phyloP scores from a whole-genome alignment of 768 basidiomycete genomes.

The Naganishia randhawae region DNA sequence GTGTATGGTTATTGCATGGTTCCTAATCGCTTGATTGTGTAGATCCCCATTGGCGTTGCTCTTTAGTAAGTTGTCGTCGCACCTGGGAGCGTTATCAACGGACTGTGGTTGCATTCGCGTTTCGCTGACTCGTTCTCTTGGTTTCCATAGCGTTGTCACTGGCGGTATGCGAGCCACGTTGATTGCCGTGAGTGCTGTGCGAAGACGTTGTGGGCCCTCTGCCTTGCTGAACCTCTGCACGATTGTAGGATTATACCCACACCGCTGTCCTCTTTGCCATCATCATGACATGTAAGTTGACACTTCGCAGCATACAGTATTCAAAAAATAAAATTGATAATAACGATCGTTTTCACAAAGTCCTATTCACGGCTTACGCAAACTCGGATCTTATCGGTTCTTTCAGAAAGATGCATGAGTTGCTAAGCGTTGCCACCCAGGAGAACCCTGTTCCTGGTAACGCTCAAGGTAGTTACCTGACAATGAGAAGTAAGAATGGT shows the following conservation, averaged over 20 bases:
- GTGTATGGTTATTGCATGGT: background rate
- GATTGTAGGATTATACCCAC: constrained; percentile 61
- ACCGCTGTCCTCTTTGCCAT: constrained; percentile 81
- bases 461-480: constrained; percentile 77
- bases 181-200: constrained; percentile 29
- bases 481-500: constrained; percentile 71
- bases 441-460: constrained; percentile 70
- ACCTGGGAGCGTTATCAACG: background rate
- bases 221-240: background rate
- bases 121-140: constrained; percentile 13
- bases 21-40: background rate
- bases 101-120: background rate
- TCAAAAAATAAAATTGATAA: no score
- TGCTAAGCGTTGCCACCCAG: constrained; percentile 62
- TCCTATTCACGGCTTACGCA: constrained; percentile 64
- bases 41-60: constrained; percentile 69
- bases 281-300: constrained; percentile 67
- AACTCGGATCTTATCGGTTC: constrained; percentile 71
- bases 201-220: background rate
- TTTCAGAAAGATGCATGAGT: constrained; percentile 69
- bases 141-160: constrained; percentile 39
- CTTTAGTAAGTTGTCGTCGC: constrained; percentile 56
- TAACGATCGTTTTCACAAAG: background rate
- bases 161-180: constrained; percentile 51
- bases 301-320: no score